phyloP scores from a whole-genome alignment of 495 filamentous ascomycete genomes.

The Aspergillus affinis region DNA sequence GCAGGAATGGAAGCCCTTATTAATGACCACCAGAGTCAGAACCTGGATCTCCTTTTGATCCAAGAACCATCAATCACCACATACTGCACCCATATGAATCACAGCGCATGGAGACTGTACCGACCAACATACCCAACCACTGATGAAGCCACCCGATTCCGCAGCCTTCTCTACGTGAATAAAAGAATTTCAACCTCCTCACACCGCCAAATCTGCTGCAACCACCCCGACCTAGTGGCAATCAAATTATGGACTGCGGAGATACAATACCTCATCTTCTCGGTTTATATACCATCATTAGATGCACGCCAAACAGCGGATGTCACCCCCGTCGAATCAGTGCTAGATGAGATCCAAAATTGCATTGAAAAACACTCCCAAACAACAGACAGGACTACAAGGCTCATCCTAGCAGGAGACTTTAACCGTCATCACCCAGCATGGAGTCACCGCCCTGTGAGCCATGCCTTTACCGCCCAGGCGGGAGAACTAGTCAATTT shows the following conservation, averaged over 20 bases:
- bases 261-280: slow-evolving; percentile 25
- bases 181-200: slow-evolving; percentile 25
- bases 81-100: slow-evolving; percentile 26
- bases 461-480: neutral
- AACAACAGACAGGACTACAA: slow-evolving; percentile 6
- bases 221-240: slow-evolving; percentile 25
- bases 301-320: slow-evolving; percentile 4
- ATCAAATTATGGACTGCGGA: slow-evolving; percentile 28
- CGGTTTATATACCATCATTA: slow-evolving; percentile 21
- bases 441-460: slow-evolving; percentile 15
- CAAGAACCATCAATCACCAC: slow-evolving; percentile 25
- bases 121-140: slow-evolving; percentile 16
- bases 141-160: slow-evolving; percentile 8
- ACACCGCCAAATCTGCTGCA: slow-evolving; percentile 24
- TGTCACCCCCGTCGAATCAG: slow-evolving; percentile 4
- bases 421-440: slow-evolving; percentile 27
- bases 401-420: slow-evolving; percentile 22
- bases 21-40: slow-evolving; percentile 27
- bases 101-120: slow-evolving; percentile 30
- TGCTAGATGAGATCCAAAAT: slow-evolving; percentile 21
- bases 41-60: slow-evolving; percentile 29
- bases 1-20: slow-evolving; percentile 31
- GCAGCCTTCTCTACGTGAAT: slow-evolving; percentile 30
- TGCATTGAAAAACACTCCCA: slow-evolving; percentile 12
- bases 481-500: slow-evolving; percentile 20